phyloP scores from a whole-genome alignment of 371 early-diverging fungal species.

The Phascolomyces articulosus region DNA sequence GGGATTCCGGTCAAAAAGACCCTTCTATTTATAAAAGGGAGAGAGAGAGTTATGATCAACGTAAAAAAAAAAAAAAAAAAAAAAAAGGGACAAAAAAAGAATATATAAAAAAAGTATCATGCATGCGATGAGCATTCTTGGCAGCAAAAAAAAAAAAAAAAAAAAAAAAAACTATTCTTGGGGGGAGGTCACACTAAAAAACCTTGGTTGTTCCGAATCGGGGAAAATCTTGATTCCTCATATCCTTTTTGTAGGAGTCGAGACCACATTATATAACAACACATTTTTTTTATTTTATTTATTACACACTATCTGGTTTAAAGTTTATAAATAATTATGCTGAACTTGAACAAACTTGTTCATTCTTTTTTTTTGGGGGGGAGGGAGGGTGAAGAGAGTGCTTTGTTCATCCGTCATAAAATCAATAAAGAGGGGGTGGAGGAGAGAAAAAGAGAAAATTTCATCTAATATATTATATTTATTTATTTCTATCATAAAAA shows the following conservation, averaged over 20 bases:
- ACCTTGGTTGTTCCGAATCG: slow-evolving; percentile 2
- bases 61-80: not conserved
- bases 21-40: slow-evolving; percentile 7
- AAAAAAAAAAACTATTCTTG: no score
- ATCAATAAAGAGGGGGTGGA: no score
- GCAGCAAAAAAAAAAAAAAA: slow-evolving; percentile 2
- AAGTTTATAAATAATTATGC: not conserved
- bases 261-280: not conserved
- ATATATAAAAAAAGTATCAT: slow-evolving; percentile 6
- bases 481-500: no score
- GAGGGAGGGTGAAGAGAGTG: not conserved
- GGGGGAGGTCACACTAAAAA: slow-evolving; percentile 14
- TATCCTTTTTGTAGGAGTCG: slow-evolving; percentile 7
- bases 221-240: slow-evolving; percentile 3
- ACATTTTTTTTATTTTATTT: no score
- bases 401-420: not conserved
- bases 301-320: slow-evolving; percentile 3
- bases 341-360: slow-evolving; percentile 4
- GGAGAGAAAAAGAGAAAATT: no score
- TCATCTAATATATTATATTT: no score
- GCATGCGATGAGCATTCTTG: slow-evolving; percentile 11
- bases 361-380: not conserved
- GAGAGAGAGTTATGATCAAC: slow-evolving; percentile 1
- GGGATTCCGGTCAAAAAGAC: not conserved
- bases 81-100: slow-evolving; percentile 4